Percentiles rank a stretch among this genome's conserved stretches.
Evolutionary conservation across 257 asterid genomes (phyloP).

Genomic region (Agastache rugosa): DNA sequence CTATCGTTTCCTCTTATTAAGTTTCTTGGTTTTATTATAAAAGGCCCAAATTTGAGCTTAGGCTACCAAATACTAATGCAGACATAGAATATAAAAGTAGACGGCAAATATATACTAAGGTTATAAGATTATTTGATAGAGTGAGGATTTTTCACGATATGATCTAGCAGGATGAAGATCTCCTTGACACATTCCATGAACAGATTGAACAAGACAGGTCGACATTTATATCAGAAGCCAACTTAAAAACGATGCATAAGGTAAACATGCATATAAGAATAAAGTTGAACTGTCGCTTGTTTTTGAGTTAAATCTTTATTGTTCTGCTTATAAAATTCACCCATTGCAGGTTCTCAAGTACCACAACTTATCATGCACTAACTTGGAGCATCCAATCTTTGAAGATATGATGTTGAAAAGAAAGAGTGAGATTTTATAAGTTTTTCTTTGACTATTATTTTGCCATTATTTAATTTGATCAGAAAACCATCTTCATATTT

Average conservation of each 20-base stretch:
- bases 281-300: neutral
- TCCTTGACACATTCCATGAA: conserved; percentile 56
- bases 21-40: too few species aligned
- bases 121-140: neutral
- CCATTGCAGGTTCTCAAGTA: conserved; percentile 76
- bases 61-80: neutral
- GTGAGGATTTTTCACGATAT: conserved; percentile 4
- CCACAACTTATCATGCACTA: conserved; percentile 62
- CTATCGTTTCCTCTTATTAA: neutral
- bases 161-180: conserved; percentile 73
- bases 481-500: conserved; percentile 7
- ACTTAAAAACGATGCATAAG: conserved; percentile 60
- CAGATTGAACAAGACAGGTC: conserved; percentile 83
- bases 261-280: neutral
- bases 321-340: conserved; percentile 17
- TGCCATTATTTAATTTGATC: neutral
- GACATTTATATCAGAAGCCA: conserved; percentile 75
- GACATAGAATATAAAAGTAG: neutral
- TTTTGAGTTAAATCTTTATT: neutral
- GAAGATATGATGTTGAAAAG: conserved; percentile 72
- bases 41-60: neutral
- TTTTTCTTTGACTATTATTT: too few species aligned
- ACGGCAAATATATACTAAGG: neutral
- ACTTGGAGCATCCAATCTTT: conserved; percentile 63
- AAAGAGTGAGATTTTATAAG: conserved; percentile 44